phyloP scores from a whole-genome alignment of 495 filamentous ascomycete genomes.

The Neurospora sp. region DNA sequence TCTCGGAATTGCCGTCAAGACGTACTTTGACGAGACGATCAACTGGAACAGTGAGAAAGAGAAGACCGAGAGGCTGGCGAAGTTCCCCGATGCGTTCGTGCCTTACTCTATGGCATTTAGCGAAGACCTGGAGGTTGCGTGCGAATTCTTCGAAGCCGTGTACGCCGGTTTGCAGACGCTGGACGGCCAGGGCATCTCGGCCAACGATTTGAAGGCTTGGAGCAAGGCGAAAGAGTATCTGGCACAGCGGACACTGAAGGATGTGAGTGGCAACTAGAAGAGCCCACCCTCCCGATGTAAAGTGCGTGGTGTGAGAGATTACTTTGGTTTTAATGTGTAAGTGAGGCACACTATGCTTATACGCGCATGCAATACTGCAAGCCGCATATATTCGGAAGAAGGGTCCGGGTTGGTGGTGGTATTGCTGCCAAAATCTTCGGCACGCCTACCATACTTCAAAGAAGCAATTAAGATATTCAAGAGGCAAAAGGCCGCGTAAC shows the following conservation, averaged over 20 bases:
- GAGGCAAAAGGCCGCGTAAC: neutral
- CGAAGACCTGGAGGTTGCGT: constrained; percentile 69
- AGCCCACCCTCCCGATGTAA: neutral
- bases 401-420: neutral
- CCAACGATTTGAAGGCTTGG: constrained; percentile 49
- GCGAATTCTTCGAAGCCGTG: constrained; percentile 74
- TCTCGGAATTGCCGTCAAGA: constrained; percentile 83
- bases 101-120: constrained; percentile 65
- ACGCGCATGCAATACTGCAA: neutral
- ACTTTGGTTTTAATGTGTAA: neutral
- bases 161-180: constrained; percentile 57
- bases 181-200: constrained; percentile 45
- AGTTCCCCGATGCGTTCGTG: constrained; percentile 56
- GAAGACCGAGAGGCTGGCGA: constrained; percentile 46
- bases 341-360: neutral
- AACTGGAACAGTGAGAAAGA: constrained; percentile 50
- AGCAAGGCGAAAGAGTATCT: constrained; percentile 59
- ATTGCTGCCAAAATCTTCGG: neutral
- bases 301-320: neutral
- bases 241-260: constrained; percentile 9
- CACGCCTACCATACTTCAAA: neutral
- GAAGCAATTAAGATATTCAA: neutral
- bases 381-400: neutral
- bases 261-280: neutral
- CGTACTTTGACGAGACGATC: constrained; percentile 75